Evolutionary conservation across 257 asterid genomes (phyloP).

Genomic region (Solanum sitiens): DNA sequence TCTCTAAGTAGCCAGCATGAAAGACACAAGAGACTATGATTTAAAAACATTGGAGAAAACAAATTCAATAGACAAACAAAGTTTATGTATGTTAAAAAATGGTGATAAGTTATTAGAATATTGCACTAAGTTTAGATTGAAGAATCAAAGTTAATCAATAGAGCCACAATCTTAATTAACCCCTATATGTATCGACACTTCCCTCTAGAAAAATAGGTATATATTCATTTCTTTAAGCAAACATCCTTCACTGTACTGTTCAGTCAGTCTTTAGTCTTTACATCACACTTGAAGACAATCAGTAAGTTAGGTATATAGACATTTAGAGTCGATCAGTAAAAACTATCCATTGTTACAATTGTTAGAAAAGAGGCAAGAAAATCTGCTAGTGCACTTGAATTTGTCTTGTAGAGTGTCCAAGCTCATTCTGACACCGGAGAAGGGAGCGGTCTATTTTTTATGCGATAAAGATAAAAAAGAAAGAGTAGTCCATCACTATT

Average conservation of each 20-base stretch:
- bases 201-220: not conserved
- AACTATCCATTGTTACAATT: too few relatives aligned
- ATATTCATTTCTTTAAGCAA: not conserved
- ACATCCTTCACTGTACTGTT: not conserved
- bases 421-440: too few relatives aligned
- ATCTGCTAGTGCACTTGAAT: too few relatives aligned
- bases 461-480: too few relatives aligned
- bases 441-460: too few relatives aligned
- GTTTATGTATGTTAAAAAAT: too few relatives aligned
- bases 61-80: too few relatives aligned
- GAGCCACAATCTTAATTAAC: not conserved
- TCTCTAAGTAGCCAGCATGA: conserved; percentile 63
- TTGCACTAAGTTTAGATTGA: not conserved
- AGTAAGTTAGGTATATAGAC: not conserved
- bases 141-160: not conserved
- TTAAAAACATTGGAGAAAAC: too few relatives aligned
- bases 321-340: not conserved
- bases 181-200: not conserved
- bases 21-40: not conserved
- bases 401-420: too few relatives aligned
- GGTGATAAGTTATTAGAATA: not conserved
- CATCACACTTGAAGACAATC: not conserved
- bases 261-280: not conserved
- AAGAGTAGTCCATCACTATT: too few relatives aligned
- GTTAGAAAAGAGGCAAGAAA: too few relatives aligned